These are phyloP conservation scores for Zasmidium citrigriseum DNA, from an alignment of 2,329 filamentous ascomycete genomes.

Conservation along the genomic window DNA sequence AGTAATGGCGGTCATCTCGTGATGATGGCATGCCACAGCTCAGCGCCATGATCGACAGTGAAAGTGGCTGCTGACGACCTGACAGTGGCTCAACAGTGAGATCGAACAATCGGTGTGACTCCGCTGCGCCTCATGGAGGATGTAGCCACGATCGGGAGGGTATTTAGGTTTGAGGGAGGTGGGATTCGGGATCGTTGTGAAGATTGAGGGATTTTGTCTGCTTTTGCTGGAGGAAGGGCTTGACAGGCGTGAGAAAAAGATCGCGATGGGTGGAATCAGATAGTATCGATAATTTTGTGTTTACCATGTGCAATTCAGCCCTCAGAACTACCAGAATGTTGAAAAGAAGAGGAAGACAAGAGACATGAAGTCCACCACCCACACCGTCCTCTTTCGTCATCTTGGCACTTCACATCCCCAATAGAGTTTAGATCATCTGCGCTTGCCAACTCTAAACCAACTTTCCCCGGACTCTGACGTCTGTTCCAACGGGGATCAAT, in stretches of 20 bases:
- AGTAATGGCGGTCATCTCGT: too few species aligned
- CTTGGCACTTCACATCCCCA: neutral
- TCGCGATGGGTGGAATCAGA: too few species aligned
- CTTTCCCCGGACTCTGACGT: slow-evolving; percentile 1
- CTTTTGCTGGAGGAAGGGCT: neutral
- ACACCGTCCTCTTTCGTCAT: neutral
- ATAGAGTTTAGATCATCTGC: neutral
- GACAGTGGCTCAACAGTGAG: too few species aligned
- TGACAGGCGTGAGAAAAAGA: too few species aligned
- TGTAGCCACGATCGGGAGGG: neutral
- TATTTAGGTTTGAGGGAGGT: neutral
- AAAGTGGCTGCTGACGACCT: too few species aligned
- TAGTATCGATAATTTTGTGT: too few species aligned
- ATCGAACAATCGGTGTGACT: neutral
- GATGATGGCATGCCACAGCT: too few species aligned
- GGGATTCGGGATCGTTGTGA: neutral
- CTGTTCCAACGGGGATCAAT: neutral
- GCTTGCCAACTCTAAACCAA: slow-evolving; percentile 1
- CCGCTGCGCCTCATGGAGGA: neutral
- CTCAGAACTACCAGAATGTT: too few species aligned
- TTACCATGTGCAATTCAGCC: too few species aligned
- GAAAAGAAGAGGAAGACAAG: too few species aligned
- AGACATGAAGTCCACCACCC: too few species aligned
- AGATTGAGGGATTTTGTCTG: neutral
- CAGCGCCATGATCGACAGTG: too few species aligned